phyloP scores from a whole-genome alignment of 768 basidiomycete species.

The Austroboletus eburneus region DNA sequence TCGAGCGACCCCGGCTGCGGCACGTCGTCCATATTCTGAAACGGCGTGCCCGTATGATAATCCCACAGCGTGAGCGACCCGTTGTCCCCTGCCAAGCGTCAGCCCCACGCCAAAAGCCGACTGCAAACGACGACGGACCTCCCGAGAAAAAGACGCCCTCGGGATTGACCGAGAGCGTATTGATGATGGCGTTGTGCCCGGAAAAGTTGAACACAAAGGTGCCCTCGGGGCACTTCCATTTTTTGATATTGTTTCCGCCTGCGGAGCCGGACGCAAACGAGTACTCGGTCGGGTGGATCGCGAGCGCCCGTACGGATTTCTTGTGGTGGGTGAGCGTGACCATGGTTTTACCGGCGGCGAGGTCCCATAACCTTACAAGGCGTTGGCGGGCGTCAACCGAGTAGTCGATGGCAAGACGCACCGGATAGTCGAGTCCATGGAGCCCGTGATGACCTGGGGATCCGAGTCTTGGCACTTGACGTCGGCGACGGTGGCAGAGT shows the following conservation, averaged over 20 bases:
- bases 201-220: constrained; percentile 94
- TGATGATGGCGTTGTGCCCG: constrained; percentile 97
- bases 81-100: constrained; percentile 67
- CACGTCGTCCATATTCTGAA: constrained; percentile 90
- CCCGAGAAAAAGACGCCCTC: constrained; percentile 98
- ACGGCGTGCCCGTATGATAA: constrained; percentile 89
- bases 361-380: constrained; percentile 97
- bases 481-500: constrained; percentile 92
- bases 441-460: constrained; percentile 96
- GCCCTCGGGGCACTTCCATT: constrained; percentile 99
- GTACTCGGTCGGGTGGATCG: constrained; percentile 95
- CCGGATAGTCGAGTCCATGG: constrained; percentile 97
- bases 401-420: too few relatives aligned
- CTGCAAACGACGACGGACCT: constrained; percentile 45
- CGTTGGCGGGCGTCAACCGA: too few relatives aligned
- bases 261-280: constrained; percentile 94
- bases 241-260: constrained; percentile 99
- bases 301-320: constrained; percentile 91
- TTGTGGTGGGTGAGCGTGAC: constrained; percentile 98
- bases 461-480: constrained; percentile 97
- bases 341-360: constrained; percentile 97
- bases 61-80: constrained; percentile 93
- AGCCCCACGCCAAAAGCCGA: neutral
- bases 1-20: constrained; percentile 98
- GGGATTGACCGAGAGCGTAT: constrained; percentile 87